These are phyloP conservation scores for Begonia loranthoides DNA, from an alignment of 306 rosid genomes.

Conservation along the genomic window DNA sequence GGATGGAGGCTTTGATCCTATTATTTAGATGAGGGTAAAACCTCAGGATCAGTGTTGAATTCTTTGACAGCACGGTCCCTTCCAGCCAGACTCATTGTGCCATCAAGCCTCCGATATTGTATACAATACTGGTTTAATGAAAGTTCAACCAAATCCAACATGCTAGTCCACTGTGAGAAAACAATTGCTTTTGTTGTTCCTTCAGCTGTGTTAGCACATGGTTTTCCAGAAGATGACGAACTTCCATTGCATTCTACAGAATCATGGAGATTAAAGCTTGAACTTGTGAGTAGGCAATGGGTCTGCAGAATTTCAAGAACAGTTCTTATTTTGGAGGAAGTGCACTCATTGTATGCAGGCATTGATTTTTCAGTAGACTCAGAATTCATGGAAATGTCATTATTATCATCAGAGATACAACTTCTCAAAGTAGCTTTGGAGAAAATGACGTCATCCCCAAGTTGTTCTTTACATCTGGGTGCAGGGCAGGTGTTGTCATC, in stretches of 20 bases:
- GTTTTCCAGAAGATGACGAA: conserved; percentile 18
- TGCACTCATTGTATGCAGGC: conserved; percentile 43
- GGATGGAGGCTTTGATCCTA: no score
- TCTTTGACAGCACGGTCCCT: conserved; percentile 91
- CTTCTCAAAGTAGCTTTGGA: conserved; percentile 68
- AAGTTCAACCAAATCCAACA: conserved; percentile 77
- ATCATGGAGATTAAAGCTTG: conserved; percentile 16
- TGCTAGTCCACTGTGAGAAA: conserved; percentile 96
- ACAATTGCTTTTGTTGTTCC: conserved; percentile 60
- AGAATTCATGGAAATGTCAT: conserved; percentile 29
- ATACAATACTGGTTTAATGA: conserved; percentile 34
- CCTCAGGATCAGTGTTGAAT: conserved; percentile 72
- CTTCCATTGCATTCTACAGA: conserved; percentile 22
- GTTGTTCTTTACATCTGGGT: conserved; percentile 47
- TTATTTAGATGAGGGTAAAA: conserved; percentile 27
- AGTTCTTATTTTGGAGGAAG: conserved; percentile 85
- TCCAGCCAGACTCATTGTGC: conserved; percentile 60
- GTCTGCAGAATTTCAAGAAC: conserved; percentile 63
- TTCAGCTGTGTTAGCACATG: conserved; percentile 25
- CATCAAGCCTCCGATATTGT: conserved; percentile 84
- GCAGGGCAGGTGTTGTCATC: conserved; percentile 80
- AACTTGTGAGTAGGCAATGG: conserved; percentile 21
- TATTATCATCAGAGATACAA: conserved; percentile 48
- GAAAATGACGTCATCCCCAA: conserved; percentile 57
- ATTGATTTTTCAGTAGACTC: conserved; percentile 34